Evolutionary conservation across 352 stramenopile species (phyloP).

Genomic region (Phytophthora palmivora): DNA sequence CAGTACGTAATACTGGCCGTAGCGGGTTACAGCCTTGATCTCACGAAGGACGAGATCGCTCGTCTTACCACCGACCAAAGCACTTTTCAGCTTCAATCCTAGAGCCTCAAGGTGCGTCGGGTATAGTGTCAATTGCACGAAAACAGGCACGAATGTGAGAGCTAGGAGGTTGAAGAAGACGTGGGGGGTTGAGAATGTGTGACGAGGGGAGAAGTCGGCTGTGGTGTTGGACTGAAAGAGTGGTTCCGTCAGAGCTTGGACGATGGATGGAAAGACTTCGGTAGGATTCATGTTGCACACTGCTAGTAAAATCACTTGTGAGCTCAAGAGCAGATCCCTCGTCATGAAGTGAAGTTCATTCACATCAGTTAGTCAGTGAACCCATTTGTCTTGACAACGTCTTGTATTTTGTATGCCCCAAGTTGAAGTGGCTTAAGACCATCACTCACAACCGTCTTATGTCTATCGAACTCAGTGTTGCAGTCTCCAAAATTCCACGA

Average conservation of each 20-base stretch:
- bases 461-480: too few relatives aligned
- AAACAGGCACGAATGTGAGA: slow-evolving; percentile 51
- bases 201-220: neutral
- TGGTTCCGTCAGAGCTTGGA: slow-evolving; percentile 18
- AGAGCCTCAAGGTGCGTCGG: slow-evolving; percentile 28
- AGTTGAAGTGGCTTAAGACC: slow-evolving; percentile 9
- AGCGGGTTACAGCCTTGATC: slow-evolving; percentile 35
- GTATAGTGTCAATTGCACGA: slow-evolving; percentile 42
- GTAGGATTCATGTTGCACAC: slow-evolving; percentile 16
- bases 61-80: slow-evolving; percentile 22
- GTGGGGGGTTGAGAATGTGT: slow-evolving; percentile 19
- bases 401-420: slow-evolving; percentile 11
- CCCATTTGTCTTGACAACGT: neutral
- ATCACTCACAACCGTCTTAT: neutral
- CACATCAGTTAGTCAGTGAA: slow-evolving; percentile 7
- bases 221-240: slow-evolving; percentile 31
- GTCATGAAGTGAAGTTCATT: slow-evolving; percentile 6
- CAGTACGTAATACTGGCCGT: slow-evolving; percentile 39
- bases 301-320: slow-evolving; percentile 18
- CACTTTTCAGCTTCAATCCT: slow-evolving; percentile 6
- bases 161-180: slow-evolving; percentile 45
- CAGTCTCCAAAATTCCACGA: slow-evolving; percentile 13
- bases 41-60: slow-evolving; percentile 30
- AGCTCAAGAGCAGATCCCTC: neutral
- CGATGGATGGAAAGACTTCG: slow-evolving; percentile 16